A percentile compares a stretch with the other conserved stretches of the same genome.
These are phyloP conservation scores for Suhomyces canberraensis DNA, from an alignment of 805 yeast species.

Conservation along the genomic window DNA sequence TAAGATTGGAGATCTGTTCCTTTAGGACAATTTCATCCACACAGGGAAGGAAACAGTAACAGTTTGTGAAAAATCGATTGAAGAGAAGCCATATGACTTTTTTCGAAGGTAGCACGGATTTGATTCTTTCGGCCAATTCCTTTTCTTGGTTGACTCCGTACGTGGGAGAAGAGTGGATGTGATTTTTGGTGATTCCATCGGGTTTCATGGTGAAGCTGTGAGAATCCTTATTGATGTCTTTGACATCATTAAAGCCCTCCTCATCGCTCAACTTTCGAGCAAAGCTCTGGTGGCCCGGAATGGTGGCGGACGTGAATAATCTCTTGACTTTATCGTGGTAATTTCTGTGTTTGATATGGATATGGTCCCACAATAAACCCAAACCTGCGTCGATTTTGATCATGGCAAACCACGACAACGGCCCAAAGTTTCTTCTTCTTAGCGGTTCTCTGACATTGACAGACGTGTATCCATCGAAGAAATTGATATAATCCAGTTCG, in stretches of 20 bases:
- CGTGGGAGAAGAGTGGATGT: background rate
- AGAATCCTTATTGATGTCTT: background rate
- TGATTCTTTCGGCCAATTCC: constrained; percentile 17
- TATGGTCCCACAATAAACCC: constrained; percentile 16
- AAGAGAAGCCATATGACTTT: constrained; percentile 24
- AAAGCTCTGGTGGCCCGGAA: constrained; percentile 7
- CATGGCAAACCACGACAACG: constrained; percentile 48
- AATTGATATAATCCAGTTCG: constrained; percentile 30
- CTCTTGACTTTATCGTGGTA: background rate
- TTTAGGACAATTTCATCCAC: constrained; percentile 26
- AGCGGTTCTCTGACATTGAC: constrained; percentile 35
- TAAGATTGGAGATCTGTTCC: constrained; percentile 14
- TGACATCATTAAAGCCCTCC: constrained; percentile 7
- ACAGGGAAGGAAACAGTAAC: constrained; percentile 26
- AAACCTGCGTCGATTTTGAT: constrained; percentile 26
- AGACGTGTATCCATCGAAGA: constrained; percentile 39
- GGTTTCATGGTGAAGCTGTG: background rate
- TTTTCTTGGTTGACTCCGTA: constrained; percentile 14
- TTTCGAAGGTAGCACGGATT: constrained; percentile 19
- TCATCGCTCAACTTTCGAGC: constrained; percentile 7
- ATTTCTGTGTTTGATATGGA: constrained; percentile 4
- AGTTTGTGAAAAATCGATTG: constrained; percentile 23
- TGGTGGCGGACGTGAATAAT: constrained; percentile 2
- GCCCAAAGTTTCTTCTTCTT: constrained; percentile 48
- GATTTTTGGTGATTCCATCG: background rate